Conservation (phyloP, 768 basidiomycete genomes). For the Lentinula lateritia region DNA sequence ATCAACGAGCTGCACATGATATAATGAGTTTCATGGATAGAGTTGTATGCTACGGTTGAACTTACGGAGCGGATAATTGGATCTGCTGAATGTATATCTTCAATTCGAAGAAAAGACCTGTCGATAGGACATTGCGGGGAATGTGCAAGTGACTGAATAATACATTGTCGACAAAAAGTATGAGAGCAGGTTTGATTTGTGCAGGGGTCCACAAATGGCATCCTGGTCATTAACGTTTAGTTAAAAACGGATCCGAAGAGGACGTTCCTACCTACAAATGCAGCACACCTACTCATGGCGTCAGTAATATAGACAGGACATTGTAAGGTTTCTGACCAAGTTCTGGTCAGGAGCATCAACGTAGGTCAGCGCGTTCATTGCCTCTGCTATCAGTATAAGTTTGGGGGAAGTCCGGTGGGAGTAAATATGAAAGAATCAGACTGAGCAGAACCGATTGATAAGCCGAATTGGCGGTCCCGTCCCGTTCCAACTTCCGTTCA, state of each 20-base stretch:
- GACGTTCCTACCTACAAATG: constrained; percentile 55
- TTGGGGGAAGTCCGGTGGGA: too few relatives aligned
- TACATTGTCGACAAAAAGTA: constrained; percentile 85
- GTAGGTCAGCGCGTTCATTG: constrained; percentile 40
- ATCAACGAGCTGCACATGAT: constrained; percentile 61
- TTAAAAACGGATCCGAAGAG: constrained; percentile 1
- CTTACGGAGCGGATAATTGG: constrained; percentile 73
- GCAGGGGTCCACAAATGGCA: constrained; percentile 71
- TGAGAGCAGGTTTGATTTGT: constrained; percentile 75
- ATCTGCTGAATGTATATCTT: constrained; percentile 62
- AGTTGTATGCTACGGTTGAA: constrained; percentile 6
- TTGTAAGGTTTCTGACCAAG: constrained; percentile 39
- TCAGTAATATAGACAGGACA: background rate
- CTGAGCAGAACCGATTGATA: too few relatives aligned
- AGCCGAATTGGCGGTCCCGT: too few relatives aligned
- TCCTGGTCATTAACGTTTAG: constrained; percentile 25
- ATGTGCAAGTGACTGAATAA: constrained; percentile 60
- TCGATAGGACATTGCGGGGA: constrained; percentile 81
- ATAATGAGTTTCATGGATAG: constrained; percentile 5
- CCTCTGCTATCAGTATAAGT: background rate
- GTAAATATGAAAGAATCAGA: too few relatives aligned
- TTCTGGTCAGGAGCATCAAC: constrained; percentile 60
- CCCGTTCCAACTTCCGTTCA: too few relatives aligned
- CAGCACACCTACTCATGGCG: constrained; percentile 57
- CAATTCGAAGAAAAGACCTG: constrained; percentile 54